These are phyloP conservation scores for Aspergillus chevalieri DNA, from an alignment of 2,329 filamentous ascomycete genomes.

Conservation along the genomic window DNA sequence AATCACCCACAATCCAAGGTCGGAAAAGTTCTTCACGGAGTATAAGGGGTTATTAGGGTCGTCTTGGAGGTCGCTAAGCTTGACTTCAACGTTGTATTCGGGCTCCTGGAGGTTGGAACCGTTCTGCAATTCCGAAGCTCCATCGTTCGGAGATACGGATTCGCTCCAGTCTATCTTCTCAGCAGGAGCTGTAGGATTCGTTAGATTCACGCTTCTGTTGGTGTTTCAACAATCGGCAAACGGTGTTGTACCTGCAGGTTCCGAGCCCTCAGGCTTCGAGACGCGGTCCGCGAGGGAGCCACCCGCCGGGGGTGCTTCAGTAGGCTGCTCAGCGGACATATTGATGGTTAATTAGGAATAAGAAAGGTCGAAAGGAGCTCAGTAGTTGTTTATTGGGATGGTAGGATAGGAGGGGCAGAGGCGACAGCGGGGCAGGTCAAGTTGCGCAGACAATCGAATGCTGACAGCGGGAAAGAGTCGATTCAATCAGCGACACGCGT, in stretches of 20 bases:
- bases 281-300: conserved; percentile 46
- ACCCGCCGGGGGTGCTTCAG: conserved; percentile 20
- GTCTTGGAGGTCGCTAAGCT: conserved; percentile 79
- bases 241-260: conserved; percentile 22
- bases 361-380: not conserved
- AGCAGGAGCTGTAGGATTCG: conserved; percentile 7
- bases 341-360: not conserved
- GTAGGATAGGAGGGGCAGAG: conserved; percentile 1
- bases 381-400: not conserved
- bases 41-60: conserved; percentile 82
- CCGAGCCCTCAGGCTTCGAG: conserved; percentile 34
- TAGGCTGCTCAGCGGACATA: conserved; percentile 35
- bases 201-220: not conserved
- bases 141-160: conserved; percentile 24
- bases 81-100: conserved; percentile 84
- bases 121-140: conserved; percentile 29
- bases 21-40: conserved; percentile 76
- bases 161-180: conserved; percentile 11
- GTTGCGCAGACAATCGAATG: conserved; percentile 6
- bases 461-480: not conserved
- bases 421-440: conserved; percentile 4
- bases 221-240: not conserved
- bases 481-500: not conserved
- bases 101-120: conserved; percentile 60
- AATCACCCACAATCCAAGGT: conserved; percentile 69